Percentiles rank a stretch among this genome's conserved stretches.
Conservation (phyloP, 169 alveolate species). For the Plasmodium berghei region DNA sequence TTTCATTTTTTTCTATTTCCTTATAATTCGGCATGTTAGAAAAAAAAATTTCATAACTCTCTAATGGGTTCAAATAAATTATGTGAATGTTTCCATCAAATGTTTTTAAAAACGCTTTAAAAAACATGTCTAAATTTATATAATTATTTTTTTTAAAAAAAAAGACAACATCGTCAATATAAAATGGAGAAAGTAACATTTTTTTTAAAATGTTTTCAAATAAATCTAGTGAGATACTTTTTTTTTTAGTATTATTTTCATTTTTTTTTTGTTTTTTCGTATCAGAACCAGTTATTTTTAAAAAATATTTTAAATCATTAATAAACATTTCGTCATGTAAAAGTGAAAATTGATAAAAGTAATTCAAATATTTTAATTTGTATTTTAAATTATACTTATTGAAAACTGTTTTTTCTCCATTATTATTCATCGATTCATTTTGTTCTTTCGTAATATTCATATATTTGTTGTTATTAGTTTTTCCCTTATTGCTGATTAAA, state of each 20-base stretch:
- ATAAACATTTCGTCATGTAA: constrained; percentile 53
- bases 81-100: constrained; percentile 34
- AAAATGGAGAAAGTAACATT: constrained; percentile 40
- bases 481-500: constrained; percentile 18
- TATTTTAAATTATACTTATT: constrained; percentile 48
- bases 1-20: constrained; percentile 11
- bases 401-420: constrained; percentile 39
- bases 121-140: constrained; percentile 50
- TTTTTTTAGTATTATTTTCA: constrained; percentile 45
- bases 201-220: constrained; percentile 38
- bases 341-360: constrained; percentile 59
- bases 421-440: neutral
- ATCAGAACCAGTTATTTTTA: constrained; percentile 29
- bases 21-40: neutral
- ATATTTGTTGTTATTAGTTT: neutral
- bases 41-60: constrained; percentile 31
- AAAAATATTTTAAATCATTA: constrained; percentile 27
- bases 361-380: constrained; percentile 27
- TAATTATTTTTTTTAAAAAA: constrained; percentile 59
- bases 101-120: constrained; percentile 18
- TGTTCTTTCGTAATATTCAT: neutral
- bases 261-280: constrained; percentile 27
- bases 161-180: constrained; percentile 55
- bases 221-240: constrained; percentile 17
- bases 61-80: constrained; percentile 48